Percentiles rank a stretch among this genome's conserved stretches.
Conservation (phyloP, 2,329 filamentous ascomycete genomes). For the Zasmidium angulare region DNA sequence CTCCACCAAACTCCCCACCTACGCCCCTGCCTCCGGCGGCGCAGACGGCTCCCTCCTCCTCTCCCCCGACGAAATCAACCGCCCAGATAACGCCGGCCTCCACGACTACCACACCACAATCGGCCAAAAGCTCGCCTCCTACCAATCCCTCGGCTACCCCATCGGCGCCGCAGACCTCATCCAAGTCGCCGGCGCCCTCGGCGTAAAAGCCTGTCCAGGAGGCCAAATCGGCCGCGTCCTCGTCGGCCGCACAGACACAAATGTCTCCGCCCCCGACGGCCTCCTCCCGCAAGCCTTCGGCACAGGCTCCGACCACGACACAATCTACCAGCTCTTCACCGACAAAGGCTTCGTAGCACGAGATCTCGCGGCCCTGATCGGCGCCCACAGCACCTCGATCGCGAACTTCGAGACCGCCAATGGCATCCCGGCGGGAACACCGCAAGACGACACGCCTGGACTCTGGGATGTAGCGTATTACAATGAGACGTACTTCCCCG, state of each 20-base stretch:
- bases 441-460: constrained; percentile 51
- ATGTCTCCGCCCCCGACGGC: constrained; percentile 41
- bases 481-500: constrained; percentile 32
- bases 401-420: constrained; percentile 40
- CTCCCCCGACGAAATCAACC: constrained; percentile 35
- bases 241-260: constrained; percentile 50
- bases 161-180: constrained; percentile 57
- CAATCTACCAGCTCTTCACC: constrained; percentile 48
- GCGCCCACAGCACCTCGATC: constrained; percentile 53
- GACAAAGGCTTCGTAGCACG: constrained; percentile 52
- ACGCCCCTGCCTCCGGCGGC: constrained; percentile 35
- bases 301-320: constrained; percentile 37
- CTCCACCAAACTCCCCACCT: constrained; percentile 20
- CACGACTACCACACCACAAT: constrained; percentile 42
- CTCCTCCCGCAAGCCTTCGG: constrained; percentile 48
- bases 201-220: constrained; percentile 52
- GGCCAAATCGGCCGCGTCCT: constrained; percentile 54
- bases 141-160: constrained; percentile 13
- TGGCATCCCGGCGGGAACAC: constrained; percentile 33
- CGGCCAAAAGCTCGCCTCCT: constrained; percentile 39
- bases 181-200: constrained; percentile 49
- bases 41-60: constrained; percentile 45
- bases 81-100: constrained; percentile 48
- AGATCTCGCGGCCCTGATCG: constrained; percentile 56
- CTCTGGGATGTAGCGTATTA: constrained; percentile 56